Conservation (phyloP, 768 basidiomycete species). For the Suillus variegatus region DNA sequence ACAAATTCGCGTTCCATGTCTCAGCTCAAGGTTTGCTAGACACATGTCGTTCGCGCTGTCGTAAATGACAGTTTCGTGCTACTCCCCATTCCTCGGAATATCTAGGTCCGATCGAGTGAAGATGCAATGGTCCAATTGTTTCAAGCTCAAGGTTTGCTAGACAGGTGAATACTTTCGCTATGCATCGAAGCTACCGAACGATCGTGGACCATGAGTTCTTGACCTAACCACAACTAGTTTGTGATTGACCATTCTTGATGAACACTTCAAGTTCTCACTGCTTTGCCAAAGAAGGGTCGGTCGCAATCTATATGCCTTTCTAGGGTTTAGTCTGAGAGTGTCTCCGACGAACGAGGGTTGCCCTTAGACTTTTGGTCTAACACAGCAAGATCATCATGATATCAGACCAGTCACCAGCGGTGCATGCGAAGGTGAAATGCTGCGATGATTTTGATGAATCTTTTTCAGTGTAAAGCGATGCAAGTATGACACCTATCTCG, state of each 20-base stretch:
- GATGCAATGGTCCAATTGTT: neutral
- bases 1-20: too few relatives aligned
- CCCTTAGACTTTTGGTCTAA: neutral
- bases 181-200: neutral
- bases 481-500: neutral
- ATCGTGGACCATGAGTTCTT: neutral
- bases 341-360: neutral
- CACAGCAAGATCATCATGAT: neutral
- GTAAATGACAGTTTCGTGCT: neutral
- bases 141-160: constrained; percentile 3
- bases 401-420: neutral
- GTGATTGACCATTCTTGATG: constrained; percentile 5
- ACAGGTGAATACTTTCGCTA: neutral
- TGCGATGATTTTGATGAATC: too few relatives aligned
- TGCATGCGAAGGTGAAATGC: neutral
- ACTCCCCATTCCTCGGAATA: neutral
- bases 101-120: neutral
- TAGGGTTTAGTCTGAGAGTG: neutral
- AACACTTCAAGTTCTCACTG: neutral
- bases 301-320: constrained; percentile 2
- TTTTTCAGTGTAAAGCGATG: neutral
- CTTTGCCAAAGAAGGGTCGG: neutral
- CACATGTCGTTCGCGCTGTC: neutral
- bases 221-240: constrained; percentile 1
- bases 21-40: neutral